A percentile compares a stretch with the other conserved stretches of the same genome.
Conservation (phyloP, 805 yeast genomes). For the Schwanniomyces sp. region DNA sequence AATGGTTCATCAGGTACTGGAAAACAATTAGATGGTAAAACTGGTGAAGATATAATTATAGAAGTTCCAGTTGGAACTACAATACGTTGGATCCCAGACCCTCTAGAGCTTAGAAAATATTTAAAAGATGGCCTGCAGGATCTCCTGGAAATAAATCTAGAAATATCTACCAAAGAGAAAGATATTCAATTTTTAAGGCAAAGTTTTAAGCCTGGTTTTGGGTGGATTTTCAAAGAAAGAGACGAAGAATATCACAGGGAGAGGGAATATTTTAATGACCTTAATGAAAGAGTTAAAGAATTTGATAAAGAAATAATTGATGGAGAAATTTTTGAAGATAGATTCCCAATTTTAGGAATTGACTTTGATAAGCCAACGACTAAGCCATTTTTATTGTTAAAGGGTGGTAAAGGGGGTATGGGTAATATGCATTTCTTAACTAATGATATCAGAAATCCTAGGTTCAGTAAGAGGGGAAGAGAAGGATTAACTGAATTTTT, state of each 20-base stretch:
- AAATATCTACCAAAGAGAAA: slow-evolving; percentile 26
- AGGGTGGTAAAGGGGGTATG: slow-evolving; percentile 92
- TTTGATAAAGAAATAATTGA: slow-evolving; percentile 60
- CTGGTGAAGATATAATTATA: slow-evolving; percentile 75
- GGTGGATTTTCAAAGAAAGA: slow-evolving; percentile 86
- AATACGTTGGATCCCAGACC: slow-evolving; percentile 82
- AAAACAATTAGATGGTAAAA: slow-evolving; percentile 81
- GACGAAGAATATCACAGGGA: slow-evolving; percentile 67
- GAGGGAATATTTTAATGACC: slow-evolving; percentile 62
- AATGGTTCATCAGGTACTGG: slow-evolving; percentile 72
- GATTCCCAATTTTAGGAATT: slow-evolving; percentile 78
- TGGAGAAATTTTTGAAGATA: slow-evolving; percentile 62
- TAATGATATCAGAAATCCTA: slow-evolving; percentile 79
- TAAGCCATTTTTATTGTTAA: slow-evolving; percentile 65
- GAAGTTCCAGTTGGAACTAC: slow-evolving; percentile 93
- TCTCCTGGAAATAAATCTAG: slow-evolving; percentile 24
- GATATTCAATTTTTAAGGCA: slow-evolving; percentile 59
- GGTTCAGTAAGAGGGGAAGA: slow-evolving; percentile 83
- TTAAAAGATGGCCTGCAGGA: slow-evolving; percentile 13
- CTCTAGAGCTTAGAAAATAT: slow-evolving; percentile 41
- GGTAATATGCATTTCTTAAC: slow-evolving; percentile 96
- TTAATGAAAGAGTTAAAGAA: slow-evolving; percentile 61
- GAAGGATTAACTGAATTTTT: slow-evolving; percentile 64
- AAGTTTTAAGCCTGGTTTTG: slow-evolving; percentile 67
- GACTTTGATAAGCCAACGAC: slow-evolving; percentile 65